Conservation (phyloP, 495 filamentous ascomycete species). For the Polyplosphaeria fusca region DNA sequence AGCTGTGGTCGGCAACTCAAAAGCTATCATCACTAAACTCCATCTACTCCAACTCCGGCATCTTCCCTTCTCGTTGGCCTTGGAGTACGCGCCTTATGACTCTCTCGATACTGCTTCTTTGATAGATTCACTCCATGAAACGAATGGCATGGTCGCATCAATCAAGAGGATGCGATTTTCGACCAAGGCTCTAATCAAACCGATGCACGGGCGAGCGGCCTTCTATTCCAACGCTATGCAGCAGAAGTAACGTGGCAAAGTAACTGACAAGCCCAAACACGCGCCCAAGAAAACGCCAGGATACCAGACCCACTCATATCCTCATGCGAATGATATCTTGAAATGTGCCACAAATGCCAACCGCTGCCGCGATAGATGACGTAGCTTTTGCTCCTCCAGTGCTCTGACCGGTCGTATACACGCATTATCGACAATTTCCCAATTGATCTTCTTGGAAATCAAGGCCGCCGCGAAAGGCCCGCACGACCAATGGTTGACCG, state of each 20-base stretch:
- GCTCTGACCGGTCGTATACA: no score
- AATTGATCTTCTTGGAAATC: not conserved
- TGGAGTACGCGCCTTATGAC: no score
- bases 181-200: no score
- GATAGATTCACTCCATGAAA: no score
- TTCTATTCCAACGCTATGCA: slow-evolving; percentile 29
- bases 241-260: not conserved
- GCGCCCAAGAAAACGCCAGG: slow-evolving; percentile 14
- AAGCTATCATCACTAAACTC: no score
- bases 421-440: not conserved
- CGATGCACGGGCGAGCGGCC: no score
- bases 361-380: not conserved
- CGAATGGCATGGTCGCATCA: no score
- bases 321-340: slow-evolving; percentile 32
- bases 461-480: slow-evolving; percentile 7
- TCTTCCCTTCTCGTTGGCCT: no score
- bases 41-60: no score
- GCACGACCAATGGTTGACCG: slow-evolving; percentile 19
- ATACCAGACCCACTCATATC: slow-evolving; percentile 39
- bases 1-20: no score
- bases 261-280: not conserved
- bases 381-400: not conserved
- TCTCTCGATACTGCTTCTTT: no score
- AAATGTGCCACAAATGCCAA: not conserved
- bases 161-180: no score